Percentiles rank a stretch among this genome's conserved stretches.
Conservation (phyloP, 2,329 filamentous ascomycete genomes). For the Fusarium sp. region DNA sequence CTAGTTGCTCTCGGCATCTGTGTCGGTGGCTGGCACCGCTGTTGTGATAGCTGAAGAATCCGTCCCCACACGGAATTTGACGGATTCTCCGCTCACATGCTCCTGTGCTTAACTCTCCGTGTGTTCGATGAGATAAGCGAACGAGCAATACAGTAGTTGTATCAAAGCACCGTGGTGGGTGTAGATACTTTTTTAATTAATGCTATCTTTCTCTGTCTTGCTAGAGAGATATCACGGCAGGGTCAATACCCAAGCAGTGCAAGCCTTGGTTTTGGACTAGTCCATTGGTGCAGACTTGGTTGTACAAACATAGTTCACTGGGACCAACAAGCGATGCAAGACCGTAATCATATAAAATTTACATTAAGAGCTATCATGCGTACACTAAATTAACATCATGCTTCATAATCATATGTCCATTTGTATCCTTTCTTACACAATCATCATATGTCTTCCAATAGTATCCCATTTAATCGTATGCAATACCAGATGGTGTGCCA, state of each 20-base stretch:
- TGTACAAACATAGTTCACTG: too few relatives aligned
- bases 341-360: background rate
- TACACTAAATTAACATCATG: background rate
- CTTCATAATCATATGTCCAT: background rate
- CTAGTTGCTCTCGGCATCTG: background rate
- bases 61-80: constrained; percentile 19
- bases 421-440: background rate
- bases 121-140: too few relatives aligned
- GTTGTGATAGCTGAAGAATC: background rate
- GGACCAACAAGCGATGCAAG: background rate
- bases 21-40: background rate
- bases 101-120: too few relatives aligned
- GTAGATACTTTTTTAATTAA: too few relatives aligned
- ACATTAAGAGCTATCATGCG: background rate
- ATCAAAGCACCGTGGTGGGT: too few relatives aligned
- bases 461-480: background rate
- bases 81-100: background rate
- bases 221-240: too few relatives aligned
- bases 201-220: too few relatives aligned
- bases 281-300: too few relatives aligned
- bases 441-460: background rate
- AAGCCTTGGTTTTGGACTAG: too few relatives aligned
- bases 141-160: too few relatives aligned
- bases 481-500: constrained; percentile 36
- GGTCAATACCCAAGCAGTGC: too few relatives aligned